Evolutionary conservation across 2,329 filamentous ascomycete species (phyloP).

Genomic region (Myrmaecium sp.): DNA sequence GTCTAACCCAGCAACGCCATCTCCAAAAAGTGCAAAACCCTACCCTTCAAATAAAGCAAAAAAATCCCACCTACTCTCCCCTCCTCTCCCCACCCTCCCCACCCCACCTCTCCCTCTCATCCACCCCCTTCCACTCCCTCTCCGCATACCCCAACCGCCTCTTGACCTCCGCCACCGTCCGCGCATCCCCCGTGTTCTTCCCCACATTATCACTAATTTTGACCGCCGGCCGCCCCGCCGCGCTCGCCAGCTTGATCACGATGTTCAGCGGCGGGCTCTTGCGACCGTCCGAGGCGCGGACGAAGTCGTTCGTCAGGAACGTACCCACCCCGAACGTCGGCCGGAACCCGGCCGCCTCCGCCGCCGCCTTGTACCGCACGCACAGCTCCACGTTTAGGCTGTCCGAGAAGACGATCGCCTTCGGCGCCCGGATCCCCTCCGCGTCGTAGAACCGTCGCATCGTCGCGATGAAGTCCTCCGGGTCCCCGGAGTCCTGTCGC

Average conservation of each 20-base stretch:
- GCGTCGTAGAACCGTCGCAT: conserved; percentile 69
- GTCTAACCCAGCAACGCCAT: no score
- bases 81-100: conserved; percentile 10
- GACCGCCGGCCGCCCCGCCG: conserved; percentile 62
- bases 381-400: conserved; percentile 83
- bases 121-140: conserved; percentile 64
- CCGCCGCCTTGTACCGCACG: conserved; percentile 71
- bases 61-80: no score
- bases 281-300: conserved; percentile 43
- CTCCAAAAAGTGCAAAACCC: no score
- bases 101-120: conserved; percentile 74
- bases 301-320: conserved; percentile 89
- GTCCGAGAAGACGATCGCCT: conserved; percentile 90
- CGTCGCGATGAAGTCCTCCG: conserved; percentile 57
- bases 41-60: neutral
- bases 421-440: conserved; percentile 59
- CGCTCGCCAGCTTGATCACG: conserved; percentile 89
- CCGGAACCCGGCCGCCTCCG: conserved; percentile 64
- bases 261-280: conserved; percentile 93
- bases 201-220: conserved; percentile 81
- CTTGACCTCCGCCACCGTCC: conserved; percentile 70
- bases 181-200: conserved; percentile 84
- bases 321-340: conserved; percentile 91
- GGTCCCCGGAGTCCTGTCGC: conserved; percentile 81
- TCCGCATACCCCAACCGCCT: conserved; percentile 71